Conservation (phyloP, 306 rosid species). For the Mimosa pudica region DNA sequence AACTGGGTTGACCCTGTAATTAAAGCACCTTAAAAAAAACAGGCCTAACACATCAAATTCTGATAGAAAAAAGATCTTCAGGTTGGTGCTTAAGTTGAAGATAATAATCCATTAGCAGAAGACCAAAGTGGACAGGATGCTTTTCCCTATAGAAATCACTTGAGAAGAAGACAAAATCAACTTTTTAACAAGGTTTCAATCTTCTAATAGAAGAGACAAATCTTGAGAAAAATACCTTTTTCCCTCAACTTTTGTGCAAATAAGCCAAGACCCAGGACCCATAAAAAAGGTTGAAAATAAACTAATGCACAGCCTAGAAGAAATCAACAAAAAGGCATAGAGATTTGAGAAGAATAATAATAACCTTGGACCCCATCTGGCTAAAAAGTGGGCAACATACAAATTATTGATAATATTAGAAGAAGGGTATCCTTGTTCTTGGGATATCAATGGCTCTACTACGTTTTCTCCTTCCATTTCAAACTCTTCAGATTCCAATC, state of each 20-base stretch:
- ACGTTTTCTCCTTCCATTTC: constrained; percentile 37
- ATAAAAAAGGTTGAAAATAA: not conserved
- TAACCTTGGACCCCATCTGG: constrained; percentile 89
- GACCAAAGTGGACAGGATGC: not conserved
- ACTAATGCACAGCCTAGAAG: not conserved
- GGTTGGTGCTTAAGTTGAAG: not conserved
- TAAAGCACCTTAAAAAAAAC: not conserved
- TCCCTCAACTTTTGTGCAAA: not conserved
- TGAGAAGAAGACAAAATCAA: not conserved
- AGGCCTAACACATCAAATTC: not conserved
- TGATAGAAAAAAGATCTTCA: not conserved
- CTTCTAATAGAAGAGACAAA: not conserved
- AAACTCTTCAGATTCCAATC: not conserved
- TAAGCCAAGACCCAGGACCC: not conserved
- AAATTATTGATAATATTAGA: constrained; percentile 47
- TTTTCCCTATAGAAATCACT: not conserved
- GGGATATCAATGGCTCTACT: constrained; percentile 36
- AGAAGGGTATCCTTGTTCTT: constrained; percentile 41
- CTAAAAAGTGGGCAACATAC: constrained; percentile 67
- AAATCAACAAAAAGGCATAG: not conserved
- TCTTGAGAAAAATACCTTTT: not conserved
- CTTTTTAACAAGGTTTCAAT: not conserved
- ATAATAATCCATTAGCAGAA: not conserved
- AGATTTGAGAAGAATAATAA: not conserved
- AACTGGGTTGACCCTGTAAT: not conserved